Evolutionary conservation across 225 moss, liverwort and hornwort genomes (phyloP), one percentile per base, ranked within the genome.

Genomic region (Bryoerythrophyllum caledonicum): DNA sequence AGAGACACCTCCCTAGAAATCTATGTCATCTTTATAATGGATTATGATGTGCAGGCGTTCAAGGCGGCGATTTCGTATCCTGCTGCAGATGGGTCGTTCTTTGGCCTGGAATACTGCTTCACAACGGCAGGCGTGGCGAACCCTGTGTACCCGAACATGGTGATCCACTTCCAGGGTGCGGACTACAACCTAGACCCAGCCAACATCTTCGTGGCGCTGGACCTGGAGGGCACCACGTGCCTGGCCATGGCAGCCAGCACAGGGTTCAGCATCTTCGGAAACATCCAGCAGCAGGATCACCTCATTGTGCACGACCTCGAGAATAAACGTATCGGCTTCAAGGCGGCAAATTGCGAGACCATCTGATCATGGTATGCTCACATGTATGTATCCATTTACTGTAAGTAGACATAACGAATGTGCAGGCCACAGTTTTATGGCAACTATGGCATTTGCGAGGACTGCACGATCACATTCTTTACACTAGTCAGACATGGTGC

Each of bases 231-330:
- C 61, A 90, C 88, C 2, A 83, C 80, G 15, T 90, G 90, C 80
- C 62, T 90, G 76, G 88, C 90, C 2, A 54, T 93, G 61, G 87
- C 91, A 7, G 60, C 75, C 24, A 90, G 85, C 67, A 66, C 88
- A 1, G 82, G 85, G 7, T 85, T 93, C 75, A 89, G 86, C 30
- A 93, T 93, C 57, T 78, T 91, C 8, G 93, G 93, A 30, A 93
- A 93, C 82, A 89, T 90, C 66, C 91, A 91, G 79, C 93, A 93
- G 71, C 91, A 91, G 60, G 32, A 79, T 14, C 89, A 86, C 74
- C 28, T 89, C 71, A 55, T 83, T 5, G 79, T 90, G 69, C 86
- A 89, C 68, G 93, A 93, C 52, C 53, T 82, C n/a, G 78, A 44
- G 24, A 82, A 80, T 82, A 78, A 84, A 30, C 86, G 86, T 14